phyloP scores from a whole-genome alignment of 768 basidiomycete genomes.

The Leccinum boreale region DNA sequence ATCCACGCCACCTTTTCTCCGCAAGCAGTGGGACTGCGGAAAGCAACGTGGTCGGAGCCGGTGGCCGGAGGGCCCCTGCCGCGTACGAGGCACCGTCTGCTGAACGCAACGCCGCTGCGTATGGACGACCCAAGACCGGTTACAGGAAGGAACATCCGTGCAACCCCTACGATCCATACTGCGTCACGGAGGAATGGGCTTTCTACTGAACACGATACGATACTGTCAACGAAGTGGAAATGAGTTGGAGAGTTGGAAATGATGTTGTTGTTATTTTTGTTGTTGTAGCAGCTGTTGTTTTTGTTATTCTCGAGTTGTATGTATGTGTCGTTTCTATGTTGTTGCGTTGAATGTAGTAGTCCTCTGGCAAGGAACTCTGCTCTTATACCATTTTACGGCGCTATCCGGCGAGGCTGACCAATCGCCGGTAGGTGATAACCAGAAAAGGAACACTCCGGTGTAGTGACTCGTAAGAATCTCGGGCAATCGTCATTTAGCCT shows the following conservation, averaged over 20 bases:
- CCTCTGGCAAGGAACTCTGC: constrained; percentile 18
- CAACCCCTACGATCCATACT: constrained; percentile 57
- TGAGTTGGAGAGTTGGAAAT: constrained; percentile 1
- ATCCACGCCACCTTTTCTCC: constrained; percentile 32
- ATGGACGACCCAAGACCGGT: constrained; percentile 30
- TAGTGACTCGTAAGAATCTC: constrained; percentile 6
- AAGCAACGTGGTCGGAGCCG: constrained; percentile 33
- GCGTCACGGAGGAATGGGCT: constrained; percentile 69
- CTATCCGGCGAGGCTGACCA: background rate
- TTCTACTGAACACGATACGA: constrained; percentile 33
- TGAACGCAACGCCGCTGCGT: constrained; percentile 30
- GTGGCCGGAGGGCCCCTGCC: constrained; percentile 25
- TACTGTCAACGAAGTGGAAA: constrained; percentile 1
- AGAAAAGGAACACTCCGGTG: constrained; percentile 22
- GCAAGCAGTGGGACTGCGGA: constrained; percentile 33
- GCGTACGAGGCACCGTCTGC: constrained; percentile 20
- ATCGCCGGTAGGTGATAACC: constrained; percentile 8
- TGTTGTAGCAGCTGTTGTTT: background rate
- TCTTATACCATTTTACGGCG: background rate
- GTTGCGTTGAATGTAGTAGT: background rate
- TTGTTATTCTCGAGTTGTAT: constrained; percentile 13
- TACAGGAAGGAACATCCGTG: constrained; percentile 50
- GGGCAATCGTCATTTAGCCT: constrained; percentile 12
- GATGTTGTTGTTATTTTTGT: background rate
- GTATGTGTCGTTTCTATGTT: constrained; percentile 22